Base-by-base conservation (phyloP, 1,284 basidiomycete species). In the Irpex sp. region DNA sequence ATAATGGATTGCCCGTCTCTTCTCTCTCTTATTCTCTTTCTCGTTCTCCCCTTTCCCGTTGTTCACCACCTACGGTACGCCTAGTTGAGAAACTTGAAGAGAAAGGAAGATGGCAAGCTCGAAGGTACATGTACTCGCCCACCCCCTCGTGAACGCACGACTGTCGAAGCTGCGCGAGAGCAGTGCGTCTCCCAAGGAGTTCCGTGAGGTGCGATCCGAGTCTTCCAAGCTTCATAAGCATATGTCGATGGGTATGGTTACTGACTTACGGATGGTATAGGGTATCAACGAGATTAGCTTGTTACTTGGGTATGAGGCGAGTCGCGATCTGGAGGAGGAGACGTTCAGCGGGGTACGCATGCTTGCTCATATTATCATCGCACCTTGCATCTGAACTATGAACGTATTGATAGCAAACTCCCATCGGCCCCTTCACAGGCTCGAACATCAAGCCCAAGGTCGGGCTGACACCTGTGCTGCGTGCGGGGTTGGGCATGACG, bases 401-500 rank as follows among this genome's bases (percentile, higher is more conserved):
- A n/a, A n/a, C n/a, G n/a, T n/a, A n/a, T n/a, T n/a, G 8, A 35
- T 67, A 88, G 85, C 70, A 80, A 75, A 85, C 89, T 0, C 90
- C 90, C 1, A 76, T 93, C 23, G 83, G 79, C 5, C 74, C 81
- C 10, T 92, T 91, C 73, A 84, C 76, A 33, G 90, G 90, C 33
- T 82, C 81, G 1, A 71, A 69, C 36, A 82, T 93, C 72, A 88
- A 86, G 70, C 83, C 90, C 16, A 82, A 84, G 56, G 85, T 98
- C 62, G 96, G 93, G 6, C 75, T 98, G 58, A 89, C 92, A 2
- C 96, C 96, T 37, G 93, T 98, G 69, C 78, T 98, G 60, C 87
- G 96, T 57, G 96, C 96, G 14, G 96, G 96, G 21, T 78, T 96
- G 61, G 94, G 94, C n/a, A 95, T 98, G 92, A 86, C 91, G 0